Base-by-base conservation (phyloP, 306 rosid genomes). In the Dryas alaskensis region DNA sequence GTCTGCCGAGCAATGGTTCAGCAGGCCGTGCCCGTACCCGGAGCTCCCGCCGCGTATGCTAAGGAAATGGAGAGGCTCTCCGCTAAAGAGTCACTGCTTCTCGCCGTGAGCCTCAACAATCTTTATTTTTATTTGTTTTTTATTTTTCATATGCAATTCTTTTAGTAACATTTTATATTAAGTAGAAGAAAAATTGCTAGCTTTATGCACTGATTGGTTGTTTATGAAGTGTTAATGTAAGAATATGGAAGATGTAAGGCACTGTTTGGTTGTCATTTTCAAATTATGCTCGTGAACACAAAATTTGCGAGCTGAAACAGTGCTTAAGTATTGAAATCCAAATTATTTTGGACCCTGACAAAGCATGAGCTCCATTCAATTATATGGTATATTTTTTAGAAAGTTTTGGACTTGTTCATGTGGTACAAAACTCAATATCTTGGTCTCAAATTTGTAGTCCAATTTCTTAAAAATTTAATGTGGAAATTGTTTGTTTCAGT, bases 41-140 rank as follows among this genome's bases (percentile, higher is more conserved):
- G 99, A 67, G 89, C 99, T 60, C 87, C 97, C 3, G 93, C 96
- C 0, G 88, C 92, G 7, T 95, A 92, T 63, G 98, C 99, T 48
- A 95, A 92, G 84, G 98, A 92, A 85, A 95, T 95, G 99, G 99
- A 95, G 89, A 87, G 99, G 78, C 96, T 95, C 42, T 87, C 99
- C 8, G 99, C 99, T 22, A 95, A 95, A 72, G 99, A 95, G 75
- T 95, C 99, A 60, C 96, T 95, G 67, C 99, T 95, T 66, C 96
- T 95, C 61, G 97, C 99, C 3, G 99, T 95, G 68, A 87, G 96
- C 77, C 8, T 81, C n/a, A 4, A 17, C 51, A 25, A 39, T 42
- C 37, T 31, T 31, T 31, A 31, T 31, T 31, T 0, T 27, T 27
- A 27, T 27, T 27, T 27, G 0, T 39, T n/a, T 16, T 10, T 16